phyloP scores from a whole-genome alignment of 768 basidiomycete species.

The Boletus rubescentipes region DNA sequence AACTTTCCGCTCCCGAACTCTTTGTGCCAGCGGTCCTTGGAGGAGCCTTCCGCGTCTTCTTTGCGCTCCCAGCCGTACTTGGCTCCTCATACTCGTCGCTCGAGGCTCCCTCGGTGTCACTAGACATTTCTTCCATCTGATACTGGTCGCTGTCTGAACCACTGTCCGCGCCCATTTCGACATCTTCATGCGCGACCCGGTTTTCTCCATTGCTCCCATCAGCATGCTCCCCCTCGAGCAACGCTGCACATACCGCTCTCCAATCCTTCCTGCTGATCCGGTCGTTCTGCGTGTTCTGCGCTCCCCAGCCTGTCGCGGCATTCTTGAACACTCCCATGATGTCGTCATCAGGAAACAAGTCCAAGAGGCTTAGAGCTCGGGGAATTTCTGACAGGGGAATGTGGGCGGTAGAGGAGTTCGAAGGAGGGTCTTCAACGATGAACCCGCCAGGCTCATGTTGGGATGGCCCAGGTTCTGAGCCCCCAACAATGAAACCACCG shows the following conservation, averaged over 20 bases:
- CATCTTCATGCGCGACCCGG: conserved; percentile 12
- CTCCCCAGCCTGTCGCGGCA: conserved; percentile 71
- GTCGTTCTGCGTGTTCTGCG: conserved; percentile 29
- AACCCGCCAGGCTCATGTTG: conserved; percentile 32
- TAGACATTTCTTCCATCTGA: conserved; percentile 23
- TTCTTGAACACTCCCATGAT: conserved; percentile 71
- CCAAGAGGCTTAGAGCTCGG: conserved; percentile 57
- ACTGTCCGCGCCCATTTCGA: conserved; percentile 23
- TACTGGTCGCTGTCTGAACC: conserved; percentile 34
- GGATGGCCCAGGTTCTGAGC: conserved; percentile 14
- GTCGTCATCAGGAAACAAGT: conserved; percentile 71
- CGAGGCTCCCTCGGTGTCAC: conserved; percentile 25
- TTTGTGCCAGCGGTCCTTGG: not conserved
- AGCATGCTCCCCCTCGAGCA: conserved; percentile 48
- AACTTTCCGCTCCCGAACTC: not conserved
- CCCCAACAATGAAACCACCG: conserved; percentile 38
- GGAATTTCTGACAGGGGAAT: conserved; percentile 62
- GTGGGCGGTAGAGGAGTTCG: conserved; percentile 15
- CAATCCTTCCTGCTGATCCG: conserved; percentile 68
- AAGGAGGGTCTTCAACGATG: conserved; percentile 24
- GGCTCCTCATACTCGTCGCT: conserved; percentile 33
- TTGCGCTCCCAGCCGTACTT: not conserved
- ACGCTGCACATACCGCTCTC: conserved; percentile 75
- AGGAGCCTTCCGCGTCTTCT: conserved; percentile 8
- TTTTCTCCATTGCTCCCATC: conserved; percentile 25